Evolutionary conservation across 1,139 yeast genomes (phyloP).

Genomic region (Diutina ranongensis): DNA sequence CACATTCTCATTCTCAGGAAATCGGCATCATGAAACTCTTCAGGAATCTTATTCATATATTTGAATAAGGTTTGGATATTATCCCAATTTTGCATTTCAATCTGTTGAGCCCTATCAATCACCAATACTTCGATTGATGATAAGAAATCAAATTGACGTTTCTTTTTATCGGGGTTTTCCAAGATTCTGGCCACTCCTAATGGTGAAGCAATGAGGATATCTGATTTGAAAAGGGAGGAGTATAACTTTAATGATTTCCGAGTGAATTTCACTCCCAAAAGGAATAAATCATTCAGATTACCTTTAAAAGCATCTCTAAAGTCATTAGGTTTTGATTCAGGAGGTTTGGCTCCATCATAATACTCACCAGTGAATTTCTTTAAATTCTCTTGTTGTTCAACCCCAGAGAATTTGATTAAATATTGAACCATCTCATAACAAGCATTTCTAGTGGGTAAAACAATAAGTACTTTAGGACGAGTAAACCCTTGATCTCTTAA

Average conservation of each 20-base stretch:
- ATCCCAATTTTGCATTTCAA: slow-evolving; percentile 91
- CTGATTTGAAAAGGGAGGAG: slow-evolving; percentile 77
- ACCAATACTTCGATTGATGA: slow-evolving; percentile 78
- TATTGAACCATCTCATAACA: slow-evolving; percentile 62
- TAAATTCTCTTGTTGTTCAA: slow-evolving; percentile 70
- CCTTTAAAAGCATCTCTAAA: slow-evolving; percentile 76
- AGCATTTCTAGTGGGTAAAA: slow-evolving; percentile 76
- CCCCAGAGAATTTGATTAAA: slow-evolving; percentile 51
- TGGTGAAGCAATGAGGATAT: slow-evolving; percentile 84
- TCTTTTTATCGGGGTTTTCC: slow-evolving; percentile 50
- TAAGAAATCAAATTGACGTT: slow-evolving; percentile 58
- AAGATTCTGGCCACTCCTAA: slow-evolving; percentile 77
- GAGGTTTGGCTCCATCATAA: slow-evolving; percentile 41
- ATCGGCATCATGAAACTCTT: slow-evolving; percentile 72
- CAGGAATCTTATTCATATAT: slow-evolving; percentile 67
- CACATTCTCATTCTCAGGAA: slow-evolving; percentile 88
- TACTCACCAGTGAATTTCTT: slow-evolving; percentile 68
- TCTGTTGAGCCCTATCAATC: slow-evolving; percentile 75
- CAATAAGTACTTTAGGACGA: slow-evolving; percentile 74
- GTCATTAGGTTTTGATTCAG: slow-evolving; percentile 66
- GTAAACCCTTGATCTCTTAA: slow-evolving; percentile 91
- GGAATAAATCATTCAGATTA: slow-evolving; percentile 84
- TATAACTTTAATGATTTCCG: slow-evolving; percentile 77
- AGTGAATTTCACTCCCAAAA: slow-evolving; percentile 80
- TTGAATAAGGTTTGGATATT: slow-evolving; percentile 65